Base-by-base conservation (phyloP, 2,329 filamentous ascomycete species). In the Penicillium sp. region DNA sequence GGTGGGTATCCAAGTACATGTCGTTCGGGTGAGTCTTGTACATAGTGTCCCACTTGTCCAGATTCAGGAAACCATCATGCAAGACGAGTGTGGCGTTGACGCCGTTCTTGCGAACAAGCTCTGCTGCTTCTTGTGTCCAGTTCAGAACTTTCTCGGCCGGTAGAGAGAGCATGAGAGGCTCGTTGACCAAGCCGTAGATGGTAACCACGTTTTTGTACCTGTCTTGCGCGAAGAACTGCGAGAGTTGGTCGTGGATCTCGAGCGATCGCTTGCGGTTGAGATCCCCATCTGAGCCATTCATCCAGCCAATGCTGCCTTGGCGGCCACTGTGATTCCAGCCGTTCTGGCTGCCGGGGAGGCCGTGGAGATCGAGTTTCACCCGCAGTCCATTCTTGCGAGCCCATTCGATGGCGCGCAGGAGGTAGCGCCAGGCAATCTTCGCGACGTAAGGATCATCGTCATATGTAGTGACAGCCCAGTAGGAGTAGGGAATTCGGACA, bases 251-350 rank as follows among this genome's bases (percentile, higher is more conserved):
- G 76, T 99, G 94, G 38, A 97, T 81, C 55, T 95, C 91, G 16
- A 97, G 83, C 1, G 91, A 90, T 34, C 93, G 86, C 65, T 96
- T 83, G 0, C 82, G 88, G 71, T 97, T 96, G 13, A 86, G 72
- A 1, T 82, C 79, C 10, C 94, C 93, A 67, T 96, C 81, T 0
- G 90, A 88, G n/a, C 94, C 94, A 65, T 94, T 94, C 38, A 97
- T 77, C 94, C 94, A 99, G 24, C 85, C 82, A 59, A 97, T 93
- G 1, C 75, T 57, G 1, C 94, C 93, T 70, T 89, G 87, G 9
- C 86, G 85, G 0, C 94, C 94, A 63, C 90, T 95, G 73, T 99
- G 94, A 66, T 97, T 97, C 93, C 93, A 97, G 2, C 94, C 94
- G 67, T 99, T 99, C 69, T 97, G 94, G 57, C 89, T 93, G 0